These are phyloP conservation scores for Epichloe sp. DNA, from an alignment of 2,329 filamentous ascomycete species.

Conservation along the genomic window DNA sequence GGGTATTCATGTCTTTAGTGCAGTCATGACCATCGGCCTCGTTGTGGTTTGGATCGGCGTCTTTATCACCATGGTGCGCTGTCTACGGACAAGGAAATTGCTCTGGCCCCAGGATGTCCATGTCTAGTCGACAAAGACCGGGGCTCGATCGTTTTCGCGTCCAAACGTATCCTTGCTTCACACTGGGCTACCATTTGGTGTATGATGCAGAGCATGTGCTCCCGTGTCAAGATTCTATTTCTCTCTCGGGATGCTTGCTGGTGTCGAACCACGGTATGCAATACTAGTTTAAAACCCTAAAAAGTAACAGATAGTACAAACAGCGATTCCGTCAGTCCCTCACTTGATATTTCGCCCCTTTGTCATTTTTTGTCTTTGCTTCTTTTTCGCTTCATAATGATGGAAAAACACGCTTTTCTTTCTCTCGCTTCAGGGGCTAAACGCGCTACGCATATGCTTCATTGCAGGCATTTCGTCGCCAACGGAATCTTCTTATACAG, in stretches of 20 bases:
- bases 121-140: constrained; percentile 4
- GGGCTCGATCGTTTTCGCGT: background rate
- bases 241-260: background rate
- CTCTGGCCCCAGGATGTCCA: constrained; percentile 56
- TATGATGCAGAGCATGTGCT: background rate
- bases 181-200: constrained; percentile 2
- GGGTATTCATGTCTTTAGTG: constrained; percentile 53
- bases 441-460: background rate
- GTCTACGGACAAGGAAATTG: constrained; percentile 53
- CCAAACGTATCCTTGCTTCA: constrained; percentile 2
- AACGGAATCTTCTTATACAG: background rate
- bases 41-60: constrained; percentile 57
- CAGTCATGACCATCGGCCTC: constrained; percentile 51
- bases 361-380: background rate
- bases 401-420: background rate
- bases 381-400: background rate
- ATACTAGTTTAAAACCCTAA: background rate
- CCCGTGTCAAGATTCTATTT: background rate
- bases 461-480: background rate
- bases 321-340: background rate
- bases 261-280: background rate
- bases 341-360: background rate
- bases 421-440: background rate
- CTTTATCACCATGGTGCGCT: constrained; percentile 55
- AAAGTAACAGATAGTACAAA: background rate